Base-by-base conservation (phyloP, 805 yeast species). In the Candida sithepensis region DNA sequence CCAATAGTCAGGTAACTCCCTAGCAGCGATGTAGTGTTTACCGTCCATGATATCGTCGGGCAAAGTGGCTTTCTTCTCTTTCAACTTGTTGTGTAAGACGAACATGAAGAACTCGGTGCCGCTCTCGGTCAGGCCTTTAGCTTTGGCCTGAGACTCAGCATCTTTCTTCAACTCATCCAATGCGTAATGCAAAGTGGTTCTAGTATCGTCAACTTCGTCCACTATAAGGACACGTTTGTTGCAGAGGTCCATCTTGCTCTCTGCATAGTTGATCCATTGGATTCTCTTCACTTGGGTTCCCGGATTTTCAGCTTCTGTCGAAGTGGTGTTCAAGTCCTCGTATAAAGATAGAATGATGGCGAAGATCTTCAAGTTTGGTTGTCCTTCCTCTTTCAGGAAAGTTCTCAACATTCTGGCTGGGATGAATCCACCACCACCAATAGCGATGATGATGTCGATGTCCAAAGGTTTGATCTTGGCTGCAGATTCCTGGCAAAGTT, bases 391-490 rank as follows among this genome's bases (percentile, higher is more conserved):
- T 68, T 91, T 92, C 57, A 92, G 74, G 69, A 92, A 94, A 2
- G 98, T 84, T 67, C 99, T 82, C 65, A 92, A 77, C 70, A 94
- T 94, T 67, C 99, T 82, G 8, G 99, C 97, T 23, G 98, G 99
- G 49, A 92, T 94, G 68, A 92, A 88, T 2, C 98, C 99, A 65
- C 99, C 67, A 22, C 66, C 66, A 43, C 96, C 99, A 61, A 92
- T 89, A 57, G 98, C 97, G 53, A 92, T 88, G 69, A 91, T 88
- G 49, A 88, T 76, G 67, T 91, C 96, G 36, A 96, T 96, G 58
- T 88, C 81, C 73, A 88, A 84, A 23, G 71, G 68, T 65, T 81
- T 82, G 65, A 86, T 78, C 53, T 75, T 78, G 47, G 74, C 80
- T 14, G 90, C 83, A 2, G 71, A 65, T 51, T 70, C 69, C 49